phyloP scores from a whole-genome alignment of 202 grass and related monocot genomes.

The Hordeum pubiflorum region DNA sequence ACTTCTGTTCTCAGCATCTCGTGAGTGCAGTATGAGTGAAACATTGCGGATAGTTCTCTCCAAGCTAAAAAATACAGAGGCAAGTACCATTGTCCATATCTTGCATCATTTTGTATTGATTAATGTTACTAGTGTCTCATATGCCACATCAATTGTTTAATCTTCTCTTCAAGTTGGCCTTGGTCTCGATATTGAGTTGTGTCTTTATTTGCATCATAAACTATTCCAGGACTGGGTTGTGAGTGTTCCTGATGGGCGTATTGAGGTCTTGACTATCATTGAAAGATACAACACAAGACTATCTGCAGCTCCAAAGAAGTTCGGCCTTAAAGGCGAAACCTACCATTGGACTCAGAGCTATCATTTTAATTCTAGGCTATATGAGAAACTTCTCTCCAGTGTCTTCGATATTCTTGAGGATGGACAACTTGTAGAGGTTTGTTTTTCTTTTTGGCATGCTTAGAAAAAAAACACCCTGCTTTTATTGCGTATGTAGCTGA shows the following conservation, averaged over 20 bases:
- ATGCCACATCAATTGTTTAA: background rate
- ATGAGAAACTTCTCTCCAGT: conserved; percentile 78
- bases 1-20: conserved; percentile 41
- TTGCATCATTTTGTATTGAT: conserved; percentile 5
- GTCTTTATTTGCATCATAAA: conserved; percentile 7
- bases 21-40: conserved; percentile 42
- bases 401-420: conserved; percentile 97
- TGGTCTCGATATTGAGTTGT: background rate
- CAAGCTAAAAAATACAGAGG: conserved; percentile 74
- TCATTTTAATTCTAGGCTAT: conserved; percentile 74
- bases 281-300: conserved; percentile 61
- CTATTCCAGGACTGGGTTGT: conserved; percentile 68
- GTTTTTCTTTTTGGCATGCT: conserved; percentile 24
- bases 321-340: conserved; percentile 47
- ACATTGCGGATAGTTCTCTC: conserved; percentile 56
- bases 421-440: conserved; percentile 79
- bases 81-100: conserved; percentile 31
- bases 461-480: background rate
- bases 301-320: conserved; percentile 46
- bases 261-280: conserved; percentile 64
- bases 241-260: conserved; percentile 48
- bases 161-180: background rate
- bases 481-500: conserved; percentile 19
- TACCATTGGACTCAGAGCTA: conserved; percentile 70
- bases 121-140: conserved; percentile 7